These are phyloP conservation scores for Dendrobium huoshanense DNA, from an alignment of 106 monocot genomes.

Conservation along the genomic window DNA sequence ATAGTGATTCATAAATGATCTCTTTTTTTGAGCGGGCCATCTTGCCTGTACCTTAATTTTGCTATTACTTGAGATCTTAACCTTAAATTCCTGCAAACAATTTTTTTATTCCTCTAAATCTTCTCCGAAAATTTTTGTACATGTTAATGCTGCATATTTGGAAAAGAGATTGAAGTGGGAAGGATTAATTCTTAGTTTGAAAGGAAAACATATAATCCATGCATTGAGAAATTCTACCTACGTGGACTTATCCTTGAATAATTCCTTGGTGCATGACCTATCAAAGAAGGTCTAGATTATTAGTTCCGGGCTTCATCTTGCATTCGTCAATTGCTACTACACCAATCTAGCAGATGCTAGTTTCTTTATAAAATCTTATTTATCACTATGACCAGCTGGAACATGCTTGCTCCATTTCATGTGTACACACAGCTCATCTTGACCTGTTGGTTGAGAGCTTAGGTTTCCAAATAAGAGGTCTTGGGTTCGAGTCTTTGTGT, in stretches of 20 bases:
- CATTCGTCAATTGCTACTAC: not conserved
- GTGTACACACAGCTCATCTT: too few species aligned
- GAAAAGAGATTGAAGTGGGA: not conserved
- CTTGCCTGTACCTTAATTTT: not conserved
- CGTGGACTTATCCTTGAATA: not conserved
- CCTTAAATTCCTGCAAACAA: not conserved
- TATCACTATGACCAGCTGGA: too few species aligned
- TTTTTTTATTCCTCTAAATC: not conserved
- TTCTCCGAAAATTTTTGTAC: not conserved
- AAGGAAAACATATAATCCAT: not conserved
- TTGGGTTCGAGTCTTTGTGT: too few species aligned
- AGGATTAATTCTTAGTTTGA: not conserved
- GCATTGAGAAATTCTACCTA: not conserved
- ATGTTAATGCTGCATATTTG: not conserved
- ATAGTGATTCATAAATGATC: slow-evolving; percentile 1
- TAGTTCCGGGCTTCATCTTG: too few species aligned
- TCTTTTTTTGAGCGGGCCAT: not conserved
- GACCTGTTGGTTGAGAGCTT: too few species aligned
- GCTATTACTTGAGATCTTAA: not conserved
- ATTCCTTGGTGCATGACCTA: not conserved
- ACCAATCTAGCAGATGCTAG: not conserved
- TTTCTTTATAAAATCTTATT: too few species aligned
- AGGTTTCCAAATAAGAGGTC: too few species aligned
- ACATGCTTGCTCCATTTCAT: not conserved
- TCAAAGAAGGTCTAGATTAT: not conserved